phyloP scores from a whole-genome alignment of 2,329 filamentous ascomycete species.

The Aspergillus amoenus region DNA sequence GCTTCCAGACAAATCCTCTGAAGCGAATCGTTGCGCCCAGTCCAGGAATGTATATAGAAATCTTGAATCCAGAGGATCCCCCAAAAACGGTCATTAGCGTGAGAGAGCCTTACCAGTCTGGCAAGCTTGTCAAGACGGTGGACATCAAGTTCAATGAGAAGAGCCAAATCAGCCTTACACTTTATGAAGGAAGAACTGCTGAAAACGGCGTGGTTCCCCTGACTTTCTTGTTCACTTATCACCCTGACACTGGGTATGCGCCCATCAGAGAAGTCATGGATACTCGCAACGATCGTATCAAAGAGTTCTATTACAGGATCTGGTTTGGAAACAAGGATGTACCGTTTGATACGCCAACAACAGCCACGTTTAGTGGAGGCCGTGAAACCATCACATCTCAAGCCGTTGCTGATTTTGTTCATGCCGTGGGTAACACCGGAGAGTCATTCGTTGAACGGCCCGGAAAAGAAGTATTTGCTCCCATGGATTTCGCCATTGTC shows the following conservation, averaged over 20 bases:
- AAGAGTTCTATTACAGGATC: slow-evolving; percentile 97
- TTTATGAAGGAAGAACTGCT: slow-evolving; percentile 91
- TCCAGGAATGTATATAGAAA: slow-evolving; percentile 85
- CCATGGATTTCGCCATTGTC: slow-evolving; percentile 99
- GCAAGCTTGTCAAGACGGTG: slow-evolving; percentile 84
- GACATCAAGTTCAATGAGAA: slow-evolving; percentile 74
- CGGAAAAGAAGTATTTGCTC: slow-evolving; percentile 88
- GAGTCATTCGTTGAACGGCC: slow-evolving; percentile 96
- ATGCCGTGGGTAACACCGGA: slow-evolving; percentile 95
- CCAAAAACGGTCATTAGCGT: slow-evolving; percentile 81
- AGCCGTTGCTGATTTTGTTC: slow-evolving; percentile 97
- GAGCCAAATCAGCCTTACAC: slow-evolving; percentile 80
- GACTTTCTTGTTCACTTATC: slow-evolving; percentile 86
- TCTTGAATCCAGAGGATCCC: slow-evolving; percentile 76
- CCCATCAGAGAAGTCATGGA: slow-evolving; percentile 97
- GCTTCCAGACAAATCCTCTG: slow-evolving; percentile 96
- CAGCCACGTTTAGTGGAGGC: slow-evolving; percentile 86
- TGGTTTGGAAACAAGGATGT: slow-evolving; percentile 91
- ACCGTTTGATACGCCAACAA: slow-evolving; percentile 80
- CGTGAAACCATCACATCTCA: slow-evolving; percentile 82
- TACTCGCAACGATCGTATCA: slow-evolving; percentile 93
- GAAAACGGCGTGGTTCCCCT: slow-evolving; percentile 79
- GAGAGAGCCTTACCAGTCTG: slow-evolving; percentile 80
- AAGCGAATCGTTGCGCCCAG: slow-evolving; percentile 85
- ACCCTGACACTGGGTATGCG: slow-evolving; percentile 94